Evolutionary conservation across 306 rosid genomes (phyloP).

Genomic region (Hippophae tibetana): DNA sequence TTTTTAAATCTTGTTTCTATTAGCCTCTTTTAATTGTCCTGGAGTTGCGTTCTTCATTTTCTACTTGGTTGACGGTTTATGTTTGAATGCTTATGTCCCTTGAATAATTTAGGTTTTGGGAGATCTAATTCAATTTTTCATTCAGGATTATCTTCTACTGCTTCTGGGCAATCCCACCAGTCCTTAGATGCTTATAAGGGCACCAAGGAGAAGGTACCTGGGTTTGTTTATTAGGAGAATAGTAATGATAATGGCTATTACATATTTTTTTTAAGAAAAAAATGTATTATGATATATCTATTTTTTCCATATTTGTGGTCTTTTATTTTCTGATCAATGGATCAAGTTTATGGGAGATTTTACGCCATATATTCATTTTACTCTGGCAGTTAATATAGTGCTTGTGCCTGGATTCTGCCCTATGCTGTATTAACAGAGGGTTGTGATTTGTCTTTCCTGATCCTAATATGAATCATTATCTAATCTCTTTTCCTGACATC

Average conservation of each 20-base stretch:
- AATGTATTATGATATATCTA: conserved; percentile 24
- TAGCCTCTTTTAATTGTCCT: neutral
- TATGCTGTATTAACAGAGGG: too few species aligned
- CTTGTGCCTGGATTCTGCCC: too few species aligned
- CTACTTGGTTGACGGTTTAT: conserved; percentile 19
- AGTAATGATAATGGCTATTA: neutral
- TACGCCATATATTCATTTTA: neutral
- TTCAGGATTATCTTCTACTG: conserved; percentile 79
- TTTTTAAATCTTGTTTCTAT: conserved; percentile 2
- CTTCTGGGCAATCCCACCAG: conserved; percentile 78
- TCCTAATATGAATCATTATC: neutral
- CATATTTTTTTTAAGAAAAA: conserved; percentile 24
- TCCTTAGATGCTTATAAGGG: conserved; percentile 84
- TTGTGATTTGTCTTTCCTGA: neutral
- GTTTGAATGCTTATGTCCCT: conserved; percentile 10
- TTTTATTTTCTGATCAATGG: neutral
- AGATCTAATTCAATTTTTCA: conserved; percentile 80
- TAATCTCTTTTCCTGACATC: neutral
- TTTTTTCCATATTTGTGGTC: conserved; percentile 10
- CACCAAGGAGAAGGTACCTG: conserved; percentile 99
- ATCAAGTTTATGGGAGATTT: neutral
- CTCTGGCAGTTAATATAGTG: neutral
- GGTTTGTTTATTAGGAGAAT: conserved; percentile 83
- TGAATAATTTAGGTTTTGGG: conserved; percentile 39
- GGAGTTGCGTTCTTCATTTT: conserved; percentile 4